A percentile compares a stretch with the other conserved stretches of the same genome.
phyloP scores from a whole-genome alignment of 2,329 filamentous ascomycete genomes.

The Apiospora saccharicola region DNA sequence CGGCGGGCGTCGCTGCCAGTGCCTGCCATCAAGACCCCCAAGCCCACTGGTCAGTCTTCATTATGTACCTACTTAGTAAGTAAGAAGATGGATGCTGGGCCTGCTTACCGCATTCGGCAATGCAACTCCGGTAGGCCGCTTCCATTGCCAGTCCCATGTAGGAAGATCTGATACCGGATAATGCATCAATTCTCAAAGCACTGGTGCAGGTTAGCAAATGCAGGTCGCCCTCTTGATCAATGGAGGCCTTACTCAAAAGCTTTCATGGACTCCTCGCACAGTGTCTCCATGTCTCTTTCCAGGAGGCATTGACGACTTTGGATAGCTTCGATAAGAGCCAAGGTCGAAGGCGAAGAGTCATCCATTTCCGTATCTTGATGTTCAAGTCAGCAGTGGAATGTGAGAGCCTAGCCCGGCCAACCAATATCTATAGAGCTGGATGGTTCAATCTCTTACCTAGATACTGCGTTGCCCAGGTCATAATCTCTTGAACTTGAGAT shows the following conservation, averaged over 20 bases:
- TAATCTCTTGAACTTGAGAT: background rate
- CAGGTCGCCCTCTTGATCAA: too few species aligned
- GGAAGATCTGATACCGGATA: constrained; percentile 49
- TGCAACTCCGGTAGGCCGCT: constrained; percentile 41
- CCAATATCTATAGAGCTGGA: too few species aligned
- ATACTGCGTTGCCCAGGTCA: background rate
- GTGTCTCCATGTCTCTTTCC: constrained; percentile 36
- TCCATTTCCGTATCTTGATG: constrained; percentile 5
- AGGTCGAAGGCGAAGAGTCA: background rate
- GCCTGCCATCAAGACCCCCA: constrained; percentile 35
- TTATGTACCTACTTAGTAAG: too few species aligned
- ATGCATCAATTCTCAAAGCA: constrained; percentile 41
- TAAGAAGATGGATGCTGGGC: background rate
- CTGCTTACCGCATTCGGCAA: constrained; percentile 42
- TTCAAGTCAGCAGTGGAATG: too few species aligned
- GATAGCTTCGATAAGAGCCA: constrained; percentile 39
- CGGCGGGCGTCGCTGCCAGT: constrained; percentile 43
- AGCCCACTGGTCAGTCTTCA: background rate
- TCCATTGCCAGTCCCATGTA: constrained; percentile 48
- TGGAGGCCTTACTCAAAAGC: too few species aligned
- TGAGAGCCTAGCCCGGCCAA: too few species aligned
- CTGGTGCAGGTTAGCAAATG: constrained; percentile 33
- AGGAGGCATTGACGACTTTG: constrained; percentile 39
- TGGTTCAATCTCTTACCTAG: background rate
- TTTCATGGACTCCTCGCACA: constrained; percentile 35